Base-by-base conservation (phyloP, 345 rosid genomes). In the Syzygium aromaticum region DNA sequence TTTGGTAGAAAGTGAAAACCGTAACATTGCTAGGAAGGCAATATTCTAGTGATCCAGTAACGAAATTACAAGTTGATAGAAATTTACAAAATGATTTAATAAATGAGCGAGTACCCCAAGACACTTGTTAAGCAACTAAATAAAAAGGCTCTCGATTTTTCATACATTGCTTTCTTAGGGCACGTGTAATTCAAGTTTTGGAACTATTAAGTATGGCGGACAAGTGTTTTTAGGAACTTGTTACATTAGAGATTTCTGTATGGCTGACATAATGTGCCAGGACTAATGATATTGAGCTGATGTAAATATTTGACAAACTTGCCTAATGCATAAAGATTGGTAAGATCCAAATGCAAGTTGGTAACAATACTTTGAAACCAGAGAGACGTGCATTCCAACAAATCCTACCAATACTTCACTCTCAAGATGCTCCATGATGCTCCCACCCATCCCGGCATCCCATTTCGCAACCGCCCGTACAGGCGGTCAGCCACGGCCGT, bases 361-460 rank as follows among this genome's bases (percentile, higher is more conserved):
- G 6, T 67, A 28, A 67, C 78, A 67, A 67, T 33, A 67, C 33
- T 2, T 33, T 38, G 78, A 33, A 67, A 67, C 78, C 46, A 33
- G 4, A 67, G 25, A 73, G 25, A 33, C 80, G 0, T 30, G 25
- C 43, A 40, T 40, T 4, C 43, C 46, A 17, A 67, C 46, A 17
- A 33, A 73, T 33, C 80, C 33, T 33, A 11, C 49, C 80, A 15
- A 19, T 40, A 73, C 46, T 40, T 5, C 80, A 67, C 46, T n/a
- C 85, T 51, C 43, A 28, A 84, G 57, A 84, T 84, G 38, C 43
- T 84, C 59, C 25, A 25, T 84, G 98, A 84, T 88, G 91, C 51
- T 92, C 92, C 98, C 96, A 95, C 84, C 95, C 95, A 89, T 93
- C 95, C 86, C 86, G 90, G 88, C 94, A 95, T 88, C 96, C 95